These are phyloP conservation scores for Daldinia childiae DNA, from an alignment of 495 filamentous ascomycete genomes.

Conservation along the genomic window DNA sequence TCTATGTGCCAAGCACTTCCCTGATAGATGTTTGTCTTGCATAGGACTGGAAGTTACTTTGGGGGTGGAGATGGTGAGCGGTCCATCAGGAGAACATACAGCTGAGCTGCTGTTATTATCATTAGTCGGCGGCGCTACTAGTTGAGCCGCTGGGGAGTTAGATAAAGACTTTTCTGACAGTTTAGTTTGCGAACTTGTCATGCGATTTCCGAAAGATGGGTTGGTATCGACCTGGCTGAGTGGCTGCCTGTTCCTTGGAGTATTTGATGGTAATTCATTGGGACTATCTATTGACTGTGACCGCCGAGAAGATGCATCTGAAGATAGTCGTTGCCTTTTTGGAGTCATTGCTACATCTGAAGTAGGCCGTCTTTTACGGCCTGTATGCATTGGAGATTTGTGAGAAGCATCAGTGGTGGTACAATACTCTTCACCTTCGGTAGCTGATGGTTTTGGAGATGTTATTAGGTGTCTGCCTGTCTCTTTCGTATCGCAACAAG, in stretches of 20 bases:
- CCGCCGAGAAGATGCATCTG: neutral
- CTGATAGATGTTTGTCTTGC: neutral
- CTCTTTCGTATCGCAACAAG: neutral
- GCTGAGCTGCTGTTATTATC: neutral
- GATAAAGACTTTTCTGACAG: neutral
- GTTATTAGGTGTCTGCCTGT: neutral
- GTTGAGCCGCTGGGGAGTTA: neutral
- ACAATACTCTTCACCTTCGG: neutral
- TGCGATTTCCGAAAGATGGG: neutral
- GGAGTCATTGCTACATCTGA: neutral
- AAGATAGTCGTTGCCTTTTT: conserved; percentile 27
- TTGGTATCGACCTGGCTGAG: conserved; percentile 40
- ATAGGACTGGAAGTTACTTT: neutral
- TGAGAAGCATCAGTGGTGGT: neutral
- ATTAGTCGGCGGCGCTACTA: neutral
- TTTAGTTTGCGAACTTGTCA: neutral
- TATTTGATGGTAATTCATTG: neutral
- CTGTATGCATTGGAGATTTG: neutral
- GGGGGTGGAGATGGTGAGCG: neutral
- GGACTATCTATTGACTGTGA: neutral
- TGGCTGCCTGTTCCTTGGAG: conserved; percentile 24
- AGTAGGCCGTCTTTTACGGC: conserved; percentile 22
- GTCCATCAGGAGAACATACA: neutral
- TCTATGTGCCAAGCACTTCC: neutral
- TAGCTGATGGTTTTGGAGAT: conserved; percentile 11